Evolutionary conservation across 2,329 filamentous ascomycete species (phyloP), one percentile per base, ranked within the genome.

Genomic region (Fusarium avenaceum): DNA sequence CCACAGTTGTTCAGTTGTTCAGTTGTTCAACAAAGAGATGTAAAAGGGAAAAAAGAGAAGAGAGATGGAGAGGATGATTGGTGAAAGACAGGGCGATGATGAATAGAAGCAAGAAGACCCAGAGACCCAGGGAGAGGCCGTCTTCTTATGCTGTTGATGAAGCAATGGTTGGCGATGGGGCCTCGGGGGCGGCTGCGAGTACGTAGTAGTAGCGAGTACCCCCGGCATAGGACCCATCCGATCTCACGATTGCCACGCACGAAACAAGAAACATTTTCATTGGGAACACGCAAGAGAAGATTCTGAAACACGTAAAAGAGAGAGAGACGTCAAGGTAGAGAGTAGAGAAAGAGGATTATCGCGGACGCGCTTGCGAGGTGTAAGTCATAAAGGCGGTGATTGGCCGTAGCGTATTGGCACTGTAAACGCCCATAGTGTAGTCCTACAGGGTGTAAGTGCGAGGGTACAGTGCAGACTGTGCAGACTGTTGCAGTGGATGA

Each of bases 91-190:
- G 72, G 60, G 66, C 69, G 68, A 65, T 44, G 65, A 72, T 66
- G 68, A 67, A 59, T 26, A 44, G 40, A 64, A 51, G 48, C 40
- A 33, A 54, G 32, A 45, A 54, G 22, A 42, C 32, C 40, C 35
- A 38, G 57, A 63, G 71, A 72, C 71, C 71, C 67, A 73, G 71
- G 71, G 67, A 45, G 71, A 74, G 71, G 71, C 71, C 71, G 63
- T 71, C 71, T 73, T 73, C 71, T 73, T 73, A 73, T 73, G 69
- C 58, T 71, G 57, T 57, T 26, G 54, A 58, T 50, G 58, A 46
- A 54, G 30, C 24, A 73, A 63, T 69, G 71, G 70, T 72, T 73
- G 71, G 69, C 57, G 58, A 70, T 67, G 71, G 57, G 57, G 58
- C 49, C 55, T 61, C 42, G 33, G 28, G 26, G 30, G 51, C 24